phyloP scores from a whole-genome alignment of 176 grass and related monocot genomes.

The Tuctoria greenei region DNA sequence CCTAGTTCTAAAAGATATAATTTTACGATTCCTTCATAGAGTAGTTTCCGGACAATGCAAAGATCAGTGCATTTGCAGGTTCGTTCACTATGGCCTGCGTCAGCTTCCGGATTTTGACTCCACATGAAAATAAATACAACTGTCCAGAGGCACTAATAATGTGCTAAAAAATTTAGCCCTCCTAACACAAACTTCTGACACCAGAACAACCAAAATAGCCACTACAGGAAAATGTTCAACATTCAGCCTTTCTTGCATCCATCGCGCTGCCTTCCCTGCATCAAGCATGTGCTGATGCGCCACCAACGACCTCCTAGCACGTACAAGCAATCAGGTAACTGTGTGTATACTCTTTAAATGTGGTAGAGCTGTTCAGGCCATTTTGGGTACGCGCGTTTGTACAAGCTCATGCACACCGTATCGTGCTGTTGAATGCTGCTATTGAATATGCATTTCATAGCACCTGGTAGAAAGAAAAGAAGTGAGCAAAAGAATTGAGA shows the following conservation, averaged over 20 bases:
- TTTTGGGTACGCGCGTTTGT: slow-evolving; percentile 82
- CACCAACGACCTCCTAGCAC: neutral
- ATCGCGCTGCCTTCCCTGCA: neutral
- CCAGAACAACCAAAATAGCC: neutral
- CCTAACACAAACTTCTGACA: neutral
- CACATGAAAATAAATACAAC: neutral
- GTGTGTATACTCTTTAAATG: neutral
- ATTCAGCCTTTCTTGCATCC: neutral
- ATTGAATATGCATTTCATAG: slow-evolving; percentile 95
- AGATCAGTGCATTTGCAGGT: neutral
- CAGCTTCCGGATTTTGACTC: neutral
- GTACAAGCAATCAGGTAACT: neutral
- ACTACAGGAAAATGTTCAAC: neutral
- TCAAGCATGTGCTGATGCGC: neutral
- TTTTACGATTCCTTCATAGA: neutral
- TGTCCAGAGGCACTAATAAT: neutral
- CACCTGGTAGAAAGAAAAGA: slow-evolving; percentile 41
- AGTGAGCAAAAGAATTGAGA: too few relatives aligned
- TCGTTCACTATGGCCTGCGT: neutral
- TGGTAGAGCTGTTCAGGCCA: slow-evolving; percentile 78
- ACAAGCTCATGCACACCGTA: slow-evolving; percentile 90
- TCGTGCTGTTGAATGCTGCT: slow-evolving; percentile 88
- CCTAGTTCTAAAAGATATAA: neutral
- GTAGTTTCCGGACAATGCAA: neutral
- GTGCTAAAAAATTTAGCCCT: slow-evolving; percentile 3